Base-by-base conservation (phyloP, 1,284 basidiomycete species). In the Xanthoconium separans region DNA sequence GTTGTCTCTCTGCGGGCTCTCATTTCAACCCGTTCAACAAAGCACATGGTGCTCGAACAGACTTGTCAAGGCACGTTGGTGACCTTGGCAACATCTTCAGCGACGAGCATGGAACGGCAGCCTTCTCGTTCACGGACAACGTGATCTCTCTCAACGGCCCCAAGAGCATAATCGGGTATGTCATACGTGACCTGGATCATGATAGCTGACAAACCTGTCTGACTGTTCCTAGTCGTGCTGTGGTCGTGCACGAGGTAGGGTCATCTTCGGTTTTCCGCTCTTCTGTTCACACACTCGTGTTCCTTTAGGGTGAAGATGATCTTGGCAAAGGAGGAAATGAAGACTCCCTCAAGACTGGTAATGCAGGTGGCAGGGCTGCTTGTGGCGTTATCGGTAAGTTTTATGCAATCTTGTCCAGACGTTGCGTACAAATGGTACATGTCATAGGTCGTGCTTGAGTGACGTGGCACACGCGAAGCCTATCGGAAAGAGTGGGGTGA, bases 31-130 rank as follows among this genome's bases (percentile, higher is more conserved):
- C 89, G 0, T 78, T 78, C 65, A 75, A 72, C 33, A 77, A 79
- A 63, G 80, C 74, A 34, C 91, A 93, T 63, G 89, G 89, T 52
- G 84, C 77, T 6, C 87, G 81, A 22, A 68, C 70, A 12, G 82
- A 83, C 65, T 43, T 63, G 1, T 75, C 77, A 55, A 77, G 89
- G 58, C 91, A 93, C 70, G 81, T 87, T 27, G 90, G 91, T 16
- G 91, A 93, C 67, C 72, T 93, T 55, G 91, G 89, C 37, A 87
- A 93, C 69, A 82, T 93, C 64, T 64, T 79, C 62, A 80, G 81
- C 52, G 80, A 93, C 66, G 73, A 69, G 16, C 65, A 73, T 47
- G 91, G 90, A 42, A 75, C 74, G 31, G 85, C 84, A 22, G 70
- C 67, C 24, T 76, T 92, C 65, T 75, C 75, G 16, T 77, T 91